Percentiles rank a stretch among this genome's conserved stretches.
Conservation (phyloP, 352 stramenopile species). For the Globisporangium carolinianum region DNA sequence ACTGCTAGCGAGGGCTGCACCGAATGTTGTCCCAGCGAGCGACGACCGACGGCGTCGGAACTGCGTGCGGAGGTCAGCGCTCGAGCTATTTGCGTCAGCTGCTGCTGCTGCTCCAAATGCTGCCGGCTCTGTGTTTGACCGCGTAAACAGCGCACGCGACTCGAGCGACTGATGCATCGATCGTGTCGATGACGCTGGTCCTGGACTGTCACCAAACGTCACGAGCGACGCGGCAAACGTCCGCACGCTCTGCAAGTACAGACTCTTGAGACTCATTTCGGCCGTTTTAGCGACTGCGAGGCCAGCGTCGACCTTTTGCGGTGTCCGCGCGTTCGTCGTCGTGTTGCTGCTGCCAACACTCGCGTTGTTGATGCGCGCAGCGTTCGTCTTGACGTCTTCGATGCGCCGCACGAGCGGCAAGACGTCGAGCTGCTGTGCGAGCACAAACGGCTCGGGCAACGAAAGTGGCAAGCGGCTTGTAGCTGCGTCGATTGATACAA, state of each 20-base stretch:
- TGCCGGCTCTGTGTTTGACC: conserved; percentile 11
- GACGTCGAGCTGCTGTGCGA: conserved; percentile 57
- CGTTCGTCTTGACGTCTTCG: conserved; percentile 53
- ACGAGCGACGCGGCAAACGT: conserved; percentile 47
- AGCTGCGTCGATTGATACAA: conserved; percentile 53
- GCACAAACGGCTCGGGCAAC: conserved; percentile 65
- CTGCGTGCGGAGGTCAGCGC: background rate
- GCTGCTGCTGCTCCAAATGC: too few species aligned
- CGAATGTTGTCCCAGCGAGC: conserved; percentile 14
- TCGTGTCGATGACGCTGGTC: background rate
- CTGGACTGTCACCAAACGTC: conserved; percentile 45
- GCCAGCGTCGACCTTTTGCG: conserved; percentile 17
- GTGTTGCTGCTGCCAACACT: background rate
- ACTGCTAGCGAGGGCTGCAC: conserved; percentile 13
- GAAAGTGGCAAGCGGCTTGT: conserved; percentile 43
- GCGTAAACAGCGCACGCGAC: background rate
- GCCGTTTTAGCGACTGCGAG: conserved; percentile 30
- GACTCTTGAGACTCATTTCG: conserved; percentile 41
- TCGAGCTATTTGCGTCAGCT: too few species aligned
- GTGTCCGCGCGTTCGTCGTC: background rate
- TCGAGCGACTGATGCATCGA: background rate
- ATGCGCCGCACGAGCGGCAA: conserved; percentile 50
- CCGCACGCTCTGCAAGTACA: conserved; percentile 50
- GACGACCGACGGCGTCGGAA: conserved; percentile 23
- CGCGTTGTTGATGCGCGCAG: conserved; percentile 19